Percentiles rank a stretch among this genome's conserved stretches.
Evolutionary conservation across 164 flowering plant species (phyloP).

Genomic region (Annona cherimola): DNA sequence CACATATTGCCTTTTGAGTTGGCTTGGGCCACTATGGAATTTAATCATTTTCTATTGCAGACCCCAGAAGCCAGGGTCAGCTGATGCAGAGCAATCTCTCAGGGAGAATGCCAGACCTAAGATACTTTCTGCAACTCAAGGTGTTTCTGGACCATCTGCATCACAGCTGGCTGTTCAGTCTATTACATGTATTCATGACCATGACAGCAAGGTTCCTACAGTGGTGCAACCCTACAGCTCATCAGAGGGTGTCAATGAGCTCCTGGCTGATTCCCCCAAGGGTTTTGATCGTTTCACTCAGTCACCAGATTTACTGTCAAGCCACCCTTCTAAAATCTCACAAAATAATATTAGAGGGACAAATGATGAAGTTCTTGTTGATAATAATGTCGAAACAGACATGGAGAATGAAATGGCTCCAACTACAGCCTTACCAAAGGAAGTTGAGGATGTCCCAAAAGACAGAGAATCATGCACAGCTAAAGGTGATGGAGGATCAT

Average conservation of each 20-base stretch:
- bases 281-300: constrained; percentile 6
- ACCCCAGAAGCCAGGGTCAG: neutral
- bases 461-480: constrained; percentile 4
- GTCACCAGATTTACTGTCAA: constrained; percentile 9
- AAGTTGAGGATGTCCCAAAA: constrained; percentile 12
- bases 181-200: constrained; percentile 9
- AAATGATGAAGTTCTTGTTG: constrained; percentile 2
- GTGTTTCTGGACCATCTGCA: constrained; percentile 6
- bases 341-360: constrained; percentile 9
- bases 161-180: neutral
- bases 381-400: constrained; percentile 1
- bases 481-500: neutral
- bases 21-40: neutral
- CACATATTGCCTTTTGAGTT: neutral
- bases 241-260: constrained; percentile 28
- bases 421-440: constrained; percentile 6
- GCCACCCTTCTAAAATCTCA: constrained; percentile 16
- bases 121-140: constrained; percentile 5
- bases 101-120: constrained; percentile 12
- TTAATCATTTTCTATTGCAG: constrained; percentile 1
- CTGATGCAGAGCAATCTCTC: constrained; percentile 1
- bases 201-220: constrained; percentile 8
- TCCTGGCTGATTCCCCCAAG: constrained; percentile 27
- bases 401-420: neutral
- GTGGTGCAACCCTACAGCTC: constrained; percentile 21